Conservation (phyloP, 345 rosid species). For the Bruguiera sexangula region DNA sequence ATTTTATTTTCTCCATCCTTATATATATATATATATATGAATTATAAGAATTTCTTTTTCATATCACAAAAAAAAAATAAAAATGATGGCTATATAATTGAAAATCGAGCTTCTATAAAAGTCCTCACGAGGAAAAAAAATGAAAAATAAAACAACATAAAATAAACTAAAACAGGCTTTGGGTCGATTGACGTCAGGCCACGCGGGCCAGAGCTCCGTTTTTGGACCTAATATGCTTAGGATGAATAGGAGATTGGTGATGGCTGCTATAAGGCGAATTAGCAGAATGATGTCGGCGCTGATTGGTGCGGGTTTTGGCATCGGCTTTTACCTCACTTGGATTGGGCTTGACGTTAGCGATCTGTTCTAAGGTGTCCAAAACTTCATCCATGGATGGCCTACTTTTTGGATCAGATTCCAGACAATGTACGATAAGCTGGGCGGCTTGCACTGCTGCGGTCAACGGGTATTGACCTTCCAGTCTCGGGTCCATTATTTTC, state of each 20-base stretch:
- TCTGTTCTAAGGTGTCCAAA: constrained; percentile 30
- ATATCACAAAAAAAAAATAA: too few species aligned
- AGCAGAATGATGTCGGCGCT: background rate
- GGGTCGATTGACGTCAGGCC: background rate
- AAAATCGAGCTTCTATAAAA: too few species aligned
- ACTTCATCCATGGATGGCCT: constrained; percentile 78
- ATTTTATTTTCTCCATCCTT: too few species aligned
- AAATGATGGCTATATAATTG: too few species aligned
- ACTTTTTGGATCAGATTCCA: constrained; percentile 56
- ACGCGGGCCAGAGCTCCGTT: background rate
- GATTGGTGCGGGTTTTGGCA: background rate
- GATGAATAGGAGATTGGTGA: constrained; percentile 5
- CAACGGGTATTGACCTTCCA: constrained; percentile 49
- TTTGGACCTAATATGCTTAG: constrained; percentile 6
- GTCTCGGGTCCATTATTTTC: constrained; percentile 68
- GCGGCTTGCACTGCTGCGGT: constrained; percentile 47
- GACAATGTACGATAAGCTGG: constrained; percentile 44
- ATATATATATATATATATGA: too few species aligned
- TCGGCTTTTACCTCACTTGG: constrained; percentile 29
- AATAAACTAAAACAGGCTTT: background rate
- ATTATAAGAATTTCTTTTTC: too few species aligned
- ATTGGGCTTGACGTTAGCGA: constrained; percentile 32
- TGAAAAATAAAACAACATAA: background rate
- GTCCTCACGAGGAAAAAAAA: background rate
- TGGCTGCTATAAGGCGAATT: background rate